These are phyloP conservation scores for Lolium multiflorum DNA, from an alignment of 176 grass and related monocot genomes.

Conservation along the genomic window DNA sequence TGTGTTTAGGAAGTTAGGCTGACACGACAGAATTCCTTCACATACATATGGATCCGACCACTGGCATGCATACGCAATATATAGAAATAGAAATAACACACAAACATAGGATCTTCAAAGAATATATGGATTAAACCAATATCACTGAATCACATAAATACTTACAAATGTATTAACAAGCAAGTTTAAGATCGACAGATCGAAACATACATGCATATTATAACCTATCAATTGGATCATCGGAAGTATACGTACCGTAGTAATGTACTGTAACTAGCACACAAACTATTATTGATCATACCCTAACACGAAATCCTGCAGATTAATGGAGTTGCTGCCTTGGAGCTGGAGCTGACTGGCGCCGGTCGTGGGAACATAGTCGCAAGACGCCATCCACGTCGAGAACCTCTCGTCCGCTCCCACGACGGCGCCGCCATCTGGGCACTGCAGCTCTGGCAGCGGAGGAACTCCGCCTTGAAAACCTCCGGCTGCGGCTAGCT, in stretches of 20 bases:
- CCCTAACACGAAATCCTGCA: slow-evolving; percentile 63
- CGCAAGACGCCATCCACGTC: slow-evolving; percentile 49
- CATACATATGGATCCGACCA: too few species aligned
- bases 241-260: neutral
- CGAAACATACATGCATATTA: slow-evolving; percentile 30
- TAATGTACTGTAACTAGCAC: neutral
- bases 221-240: slow-evolving; percentile 39
- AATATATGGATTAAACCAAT: slow-evolving; percentile 22
- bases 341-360: slow-evolving; percentile 28
- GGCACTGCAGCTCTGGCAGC: slow-evolving; percentile 55
- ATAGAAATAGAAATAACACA: neutral
- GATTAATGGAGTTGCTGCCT: slow-evolving; percentile 39
- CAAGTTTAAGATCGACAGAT: slow-evolving; percentile 31
- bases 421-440: slow-evolving; percentile 36
- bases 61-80: neutral
- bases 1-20: neutral
- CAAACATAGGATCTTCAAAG: neutral
- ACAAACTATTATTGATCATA: slow-evolving; percentile 48
- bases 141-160: neutral
- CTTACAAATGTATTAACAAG: slow-evolving; percentile 38
- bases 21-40: neutral
- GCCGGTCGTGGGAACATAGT: slow-evolving; percentile 37
- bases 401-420: slow-evolving; percentile 60
- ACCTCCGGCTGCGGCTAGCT: slow-evolving; percentile 15
- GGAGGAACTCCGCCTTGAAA: slow-evolving; percentile 41